Evolutionary conservation across 257 asterid species (phyloP), one percentile per base, ranked within the genome.

Genomic region (Parsonsia alboflavescens): DNA sequence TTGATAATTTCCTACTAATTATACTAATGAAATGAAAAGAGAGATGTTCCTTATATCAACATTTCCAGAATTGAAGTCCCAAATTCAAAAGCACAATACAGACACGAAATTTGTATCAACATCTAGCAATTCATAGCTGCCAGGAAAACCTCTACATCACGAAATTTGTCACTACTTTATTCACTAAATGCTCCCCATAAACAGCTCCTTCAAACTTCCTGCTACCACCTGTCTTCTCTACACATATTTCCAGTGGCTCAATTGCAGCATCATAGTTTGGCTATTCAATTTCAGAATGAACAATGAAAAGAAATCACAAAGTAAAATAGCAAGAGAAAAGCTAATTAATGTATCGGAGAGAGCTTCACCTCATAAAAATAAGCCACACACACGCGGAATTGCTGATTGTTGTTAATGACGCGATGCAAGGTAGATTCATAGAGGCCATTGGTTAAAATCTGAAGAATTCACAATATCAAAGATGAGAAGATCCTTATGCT

Each of bases 391-490:
- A 94, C 86, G 3, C 97, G 97, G 71, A 87, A 94, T 46, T 77
- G 84, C 22, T 89, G 75, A 49, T 95, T 82, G 59, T 76, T 84
- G 83, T 89, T 92, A 73, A 82, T 78, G 76, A 94, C 99, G 44
- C 90, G 96, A 72, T 92, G 99, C 79, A 94, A 77, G 2, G 98
- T 92, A 61, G 99, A 90, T 77, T 92, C 96, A 7, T 92, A 94
- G 10, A 90, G 54, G 39, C 96, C 99, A 28, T 94, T 94, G 0
- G 96, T 85, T 72, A 92, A 46, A 48, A 92, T 88, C 98, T 89
- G 89, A 72, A 81, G 48, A 73, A 28, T 68, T 64, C 28, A 64
- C 49, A 69, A 67, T 10, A 58, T 65, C 39, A 24, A 50, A 74
- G 15, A 45, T 75, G 39, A 44, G n/a, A n/a, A 49, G 19, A 22